phyloP scores from a whole-genome alignment of 2,329 filamentous ascomycete genomes.

The Cladorrhinum sp. region DNA sequence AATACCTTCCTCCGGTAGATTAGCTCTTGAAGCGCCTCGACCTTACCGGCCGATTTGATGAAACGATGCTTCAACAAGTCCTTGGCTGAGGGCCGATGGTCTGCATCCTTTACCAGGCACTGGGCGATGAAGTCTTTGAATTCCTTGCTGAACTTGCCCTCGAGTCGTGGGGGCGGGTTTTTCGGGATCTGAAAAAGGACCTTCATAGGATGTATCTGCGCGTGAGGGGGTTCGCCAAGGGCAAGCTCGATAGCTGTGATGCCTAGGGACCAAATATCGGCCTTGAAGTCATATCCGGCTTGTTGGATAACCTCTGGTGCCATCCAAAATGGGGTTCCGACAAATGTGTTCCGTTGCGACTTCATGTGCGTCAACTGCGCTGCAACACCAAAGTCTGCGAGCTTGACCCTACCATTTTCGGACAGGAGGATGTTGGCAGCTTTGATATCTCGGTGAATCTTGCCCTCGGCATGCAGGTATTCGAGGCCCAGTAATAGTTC shows the following conservation, averaged over 20 bases:
- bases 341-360: constrained; percentile 94
- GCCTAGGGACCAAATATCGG: constrained; percentile 89
- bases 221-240: constrained; percentile 83
- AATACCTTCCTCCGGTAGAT: constrained; percentile 79
- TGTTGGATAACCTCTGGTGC: constrained; percentile 92
- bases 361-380: constrained; percentile 97
- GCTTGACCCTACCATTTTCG: constrained; percentile 83
- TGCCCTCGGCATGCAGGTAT: constrained; percentile 89
- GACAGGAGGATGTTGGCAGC: constrained; percentile 95
- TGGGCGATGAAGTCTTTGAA: constrained; percentile 93
- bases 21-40: constrained; percentile 83
- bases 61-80: constrained; percentile 87
- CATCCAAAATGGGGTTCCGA: constrained; percentile 98
- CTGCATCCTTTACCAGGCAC: constrained; percentile 89
- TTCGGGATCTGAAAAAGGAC: constrained; percentile 90
- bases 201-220: constrained; percentile 87
- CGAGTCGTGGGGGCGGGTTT: constrained; percentile 76
- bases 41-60: constrained; percentile 79
- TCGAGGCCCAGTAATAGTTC: constrained; percentile 87
- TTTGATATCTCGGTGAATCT: constrained; percentile 96
- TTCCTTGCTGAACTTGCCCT: constrained; percentile 81
- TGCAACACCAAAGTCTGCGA: constrained; percentile 95
- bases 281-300: constrained; percentile 78
- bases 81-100: constrained; percentile 77
- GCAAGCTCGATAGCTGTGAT: constrained; percentile 91